phyloP scores from a whole-genome alignment of 768 basidiomycete genomes.

The Rhodotorula toruloides region DNA sequence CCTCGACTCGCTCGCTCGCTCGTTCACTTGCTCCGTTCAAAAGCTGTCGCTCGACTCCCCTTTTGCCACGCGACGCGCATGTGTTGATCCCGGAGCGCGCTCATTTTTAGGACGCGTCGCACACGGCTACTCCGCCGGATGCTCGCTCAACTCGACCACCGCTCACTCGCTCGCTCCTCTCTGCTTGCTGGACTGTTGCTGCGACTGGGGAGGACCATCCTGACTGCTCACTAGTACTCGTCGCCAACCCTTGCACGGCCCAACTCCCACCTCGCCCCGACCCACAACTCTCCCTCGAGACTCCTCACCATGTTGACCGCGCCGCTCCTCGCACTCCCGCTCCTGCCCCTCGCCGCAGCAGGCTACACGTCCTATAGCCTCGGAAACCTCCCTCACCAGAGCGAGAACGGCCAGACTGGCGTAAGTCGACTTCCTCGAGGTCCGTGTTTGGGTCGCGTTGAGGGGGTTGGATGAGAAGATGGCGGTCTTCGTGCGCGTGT shows the following conservation, averaged over 20 bases:
- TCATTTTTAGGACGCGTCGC: neutral
- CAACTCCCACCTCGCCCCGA: too few relatives aligned
- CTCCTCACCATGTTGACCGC: neutral
- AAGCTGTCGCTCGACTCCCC: too few relatives aligned
- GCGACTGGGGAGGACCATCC: neutral
- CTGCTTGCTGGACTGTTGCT: neutral
- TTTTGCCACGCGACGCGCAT: too few relatives aligned
- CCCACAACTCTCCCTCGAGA: neutral
- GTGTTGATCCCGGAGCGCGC: too few relatives aligned
- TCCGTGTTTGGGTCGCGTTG: too few relatives aligned
- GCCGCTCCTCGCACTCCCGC: neutral
- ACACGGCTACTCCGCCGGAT: neutral
- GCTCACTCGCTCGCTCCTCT: neutral
- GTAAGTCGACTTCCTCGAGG: neutral
- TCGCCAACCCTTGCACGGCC: too few relatives aligned
- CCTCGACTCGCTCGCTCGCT: too few relatives aligned
- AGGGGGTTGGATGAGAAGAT: too few relatives aligned
- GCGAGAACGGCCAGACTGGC: constrained; percentile 16
- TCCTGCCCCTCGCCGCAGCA: constrained; percentile 20
- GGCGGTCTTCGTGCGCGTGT: too few relatives aligned
- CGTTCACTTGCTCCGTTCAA: too few relatives aligned
- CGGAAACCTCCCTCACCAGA: constrained; percentile 11
- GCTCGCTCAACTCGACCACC: too few relatives aligned
- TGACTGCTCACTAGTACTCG: neutral
- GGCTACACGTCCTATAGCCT: constrained; percentile 6